These are phyloP conservation scores for Podila clonocystis DNA, from an alignment of 192 early-diverging fungal genomes.

Conservation along the genomic window DNA sequence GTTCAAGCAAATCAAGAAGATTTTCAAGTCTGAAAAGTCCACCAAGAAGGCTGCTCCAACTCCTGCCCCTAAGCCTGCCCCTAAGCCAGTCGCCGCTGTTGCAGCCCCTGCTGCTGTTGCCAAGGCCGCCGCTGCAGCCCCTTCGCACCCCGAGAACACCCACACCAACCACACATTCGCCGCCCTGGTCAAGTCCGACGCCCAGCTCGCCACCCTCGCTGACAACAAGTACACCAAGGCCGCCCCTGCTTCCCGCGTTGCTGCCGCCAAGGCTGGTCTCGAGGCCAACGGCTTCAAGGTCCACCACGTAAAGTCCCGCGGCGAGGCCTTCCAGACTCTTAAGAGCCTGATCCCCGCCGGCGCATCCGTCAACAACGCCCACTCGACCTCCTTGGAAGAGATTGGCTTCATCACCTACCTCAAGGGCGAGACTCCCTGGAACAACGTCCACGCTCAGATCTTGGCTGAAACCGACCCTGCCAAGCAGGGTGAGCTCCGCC, in stretches of 20 bases:
- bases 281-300: constrained; percentile 52
- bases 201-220: constrained; percentile 41
- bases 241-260: constrained; percentile 23
- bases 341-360: constrained; percentile 55
- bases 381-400: constrained; percentile 54
- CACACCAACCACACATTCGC: constrained; percentile 46
- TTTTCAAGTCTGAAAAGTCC: constrained; percentile 28
- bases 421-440: constrained; percentile 44
- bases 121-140: background rate
- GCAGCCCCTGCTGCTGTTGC: background rate
- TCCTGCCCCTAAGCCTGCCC: background rate
- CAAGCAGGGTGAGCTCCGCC: constrained; percentile 46
- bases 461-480: constrained; percentile 44
- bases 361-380: constrained; percentile 50
- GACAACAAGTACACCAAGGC: constrained; percentile 30
- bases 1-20: constrained; percentile 40
- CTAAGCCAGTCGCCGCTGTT: constrained; percentile 5
- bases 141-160: constrained; percentile 38
- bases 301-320: constrained; percentile 30
- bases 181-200: constrained; percentile 38
- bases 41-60: constrained; percentile 9
- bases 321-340: constrained; percentile 47
- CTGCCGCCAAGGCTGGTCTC: constrained; percentile 38
- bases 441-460: constrained; percentile 51
- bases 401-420: constrained; percentile 57